phyloP scores from a whole-genome alignment of 106 monocot genomes.

The Platanthera guangdongensis region DNA sequence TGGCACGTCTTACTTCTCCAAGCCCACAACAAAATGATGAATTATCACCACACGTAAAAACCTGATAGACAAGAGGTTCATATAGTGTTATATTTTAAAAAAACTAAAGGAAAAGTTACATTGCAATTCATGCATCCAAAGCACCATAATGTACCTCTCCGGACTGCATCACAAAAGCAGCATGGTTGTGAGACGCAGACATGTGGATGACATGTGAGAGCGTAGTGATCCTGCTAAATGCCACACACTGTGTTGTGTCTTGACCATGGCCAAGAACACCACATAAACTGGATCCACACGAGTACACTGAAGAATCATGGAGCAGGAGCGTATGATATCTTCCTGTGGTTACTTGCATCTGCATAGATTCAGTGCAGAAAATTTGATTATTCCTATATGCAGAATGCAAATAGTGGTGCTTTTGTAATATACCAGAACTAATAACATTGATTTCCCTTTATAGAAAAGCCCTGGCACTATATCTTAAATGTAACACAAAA shows the following conservation, averaged over 20 bases:
- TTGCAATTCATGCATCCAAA: background rate
- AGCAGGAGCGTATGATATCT: constrained; percentile 87
- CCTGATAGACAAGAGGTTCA: constrained; percentile 28
- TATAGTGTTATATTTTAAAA: background rate
- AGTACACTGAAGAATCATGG: constrained; percentile 72
- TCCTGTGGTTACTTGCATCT: constrained; percentile 93
- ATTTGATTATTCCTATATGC: background rate
- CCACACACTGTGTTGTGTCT: constrained; percentile 69
- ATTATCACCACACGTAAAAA: constrained; percentile 96
- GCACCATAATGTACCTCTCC: constrained; percentile 72
- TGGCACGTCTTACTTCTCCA: constrained; percentile 75
- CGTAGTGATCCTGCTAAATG: constrained; percentile 69
- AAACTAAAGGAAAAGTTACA: constrained; percentile 5
- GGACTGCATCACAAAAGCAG: constrained; percentile 86
- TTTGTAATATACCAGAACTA: background rate
- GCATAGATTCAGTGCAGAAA: constrained; percentile 12
- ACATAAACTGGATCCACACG: constrained; percentile 97
- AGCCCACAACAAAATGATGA: constrained; percentile 98
- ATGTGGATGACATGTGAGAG: constrained; percentile 57
- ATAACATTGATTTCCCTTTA: background rate
- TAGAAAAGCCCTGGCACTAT: background rate
- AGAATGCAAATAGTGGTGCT: background rate
- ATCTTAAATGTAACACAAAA: background rate
- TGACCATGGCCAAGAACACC: constrained; percentile 98
- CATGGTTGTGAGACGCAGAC: constrained; percentile 91